Conservation (phyloP, 805 yeast genomes). For the Candida nanaspora region DNA sequence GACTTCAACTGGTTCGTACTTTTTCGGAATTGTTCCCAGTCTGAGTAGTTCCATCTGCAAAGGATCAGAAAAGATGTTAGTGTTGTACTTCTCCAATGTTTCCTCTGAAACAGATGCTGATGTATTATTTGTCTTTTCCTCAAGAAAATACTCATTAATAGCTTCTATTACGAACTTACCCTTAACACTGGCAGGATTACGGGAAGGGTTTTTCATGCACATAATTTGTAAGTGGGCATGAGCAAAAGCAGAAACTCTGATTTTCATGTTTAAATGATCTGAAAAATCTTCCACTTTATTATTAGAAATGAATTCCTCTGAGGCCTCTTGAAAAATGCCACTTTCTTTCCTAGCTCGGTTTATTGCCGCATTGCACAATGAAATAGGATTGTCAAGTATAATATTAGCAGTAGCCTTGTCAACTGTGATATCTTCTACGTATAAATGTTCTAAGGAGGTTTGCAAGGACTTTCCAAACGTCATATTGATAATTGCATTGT, state of each 20-base stretch:
- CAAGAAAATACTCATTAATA: neutral
- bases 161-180: neutral
- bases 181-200: no score
- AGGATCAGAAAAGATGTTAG: constrained; percentile 9
- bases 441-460: constrained; percentile 20
- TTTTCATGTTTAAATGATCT: neutral
- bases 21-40: constrained; percentile 12
- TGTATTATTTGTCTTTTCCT: neutral
- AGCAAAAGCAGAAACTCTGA: neutral
- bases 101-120: neutral
- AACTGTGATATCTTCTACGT: constrained; percentile 12
- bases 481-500: constrained; percentile 9
- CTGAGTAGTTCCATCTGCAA: constrained; percentile 24
- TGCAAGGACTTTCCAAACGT: constrained; percentile 21
- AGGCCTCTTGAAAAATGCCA: neutral
- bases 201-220: no score
- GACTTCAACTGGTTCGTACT: constrained; percentile 12
- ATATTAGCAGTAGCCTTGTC: constrained; percentile 6
- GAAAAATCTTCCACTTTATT: no score
- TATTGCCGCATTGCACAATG: constrained; percentile 10
- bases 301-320: neutral
- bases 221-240: no score
- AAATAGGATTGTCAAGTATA: constrained; percentile 7
- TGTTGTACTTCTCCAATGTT: neutral
- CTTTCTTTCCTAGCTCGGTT: neutral